These are phyloP conservation scores for Fusarium lateritium DNA, from an alignment of 2,329 filamentous ascomycete genomes.

Conservation along the genomic window DNA sequence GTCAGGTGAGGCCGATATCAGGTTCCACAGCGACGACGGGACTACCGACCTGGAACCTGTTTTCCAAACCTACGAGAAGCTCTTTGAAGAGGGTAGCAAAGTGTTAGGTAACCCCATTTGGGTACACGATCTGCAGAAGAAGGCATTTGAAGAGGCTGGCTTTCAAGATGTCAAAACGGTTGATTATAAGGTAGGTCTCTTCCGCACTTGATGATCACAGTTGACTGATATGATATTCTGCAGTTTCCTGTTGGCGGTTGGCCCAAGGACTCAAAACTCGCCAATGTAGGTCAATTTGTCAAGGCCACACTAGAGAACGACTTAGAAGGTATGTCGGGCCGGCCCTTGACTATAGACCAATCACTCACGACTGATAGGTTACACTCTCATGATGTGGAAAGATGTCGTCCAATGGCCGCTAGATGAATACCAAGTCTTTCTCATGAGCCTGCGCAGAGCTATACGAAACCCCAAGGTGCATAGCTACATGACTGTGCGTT, in stretches of 20 bases:
- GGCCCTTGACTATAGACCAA: rapidly evolving
- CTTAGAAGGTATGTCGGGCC: background rate
- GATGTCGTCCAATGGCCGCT: conserved; percentile 3
- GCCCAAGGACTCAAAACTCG: background rate
- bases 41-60: conserved; percentile 1
- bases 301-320: conserved; percentile 3
- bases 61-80: conserved; percentile 6
- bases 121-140: background rate
- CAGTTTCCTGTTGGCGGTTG: background rate
- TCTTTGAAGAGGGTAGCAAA: background rate
- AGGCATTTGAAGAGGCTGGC: background rate
- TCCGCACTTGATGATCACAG: rapidly evolving
- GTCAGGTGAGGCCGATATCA: background rate
- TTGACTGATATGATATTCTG: rapidly evolving
- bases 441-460: conserved; percentile 1
- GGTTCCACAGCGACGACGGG: conserved; percentile 5
- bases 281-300: background rate
- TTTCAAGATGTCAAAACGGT: background rate
- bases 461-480: conserved; percentile 1
- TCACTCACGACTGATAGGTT: background rate
- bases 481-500: conserved; percentile 5
- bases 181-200: background rate
- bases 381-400: conserved; percentile 7
- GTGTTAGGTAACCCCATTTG: background rate
- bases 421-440: background rate